Evolutionary conservation across 208 protist species (phyloP).

Genomic region (Wallacemonas sp.): DNA sequence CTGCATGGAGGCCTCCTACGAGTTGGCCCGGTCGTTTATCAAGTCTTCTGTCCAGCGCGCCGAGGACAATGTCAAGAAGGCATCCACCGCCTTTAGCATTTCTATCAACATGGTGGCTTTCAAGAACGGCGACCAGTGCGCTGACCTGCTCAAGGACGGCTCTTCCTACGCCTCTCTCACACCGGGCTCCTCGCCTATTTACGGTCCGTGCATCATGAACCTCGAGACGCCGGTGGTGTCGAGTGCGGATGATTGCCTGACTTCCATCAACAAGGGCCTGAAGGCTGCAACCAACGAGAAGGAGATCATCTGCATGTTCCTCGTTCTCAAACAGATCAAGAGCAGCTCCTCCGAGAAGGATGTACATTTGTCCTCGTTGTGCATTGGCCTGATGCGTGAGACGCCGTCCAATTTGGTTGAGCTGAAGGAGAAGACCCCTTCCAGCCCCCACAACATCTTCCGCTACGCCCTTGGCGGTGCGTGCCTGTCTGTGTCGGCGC

Average conservation of each 20-base stretch:
- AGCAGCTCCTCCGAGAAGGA: slow-evolving; percentile 47
- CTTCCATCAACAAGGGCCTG: slow-evolving; percentile 46
- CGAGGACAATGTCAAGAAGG: slow-evolving; percentile 57
- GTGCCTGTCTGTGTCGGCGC: slow-evolving; percentile 52
- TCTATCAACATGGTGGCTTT: slow-evolving; percentile 61
- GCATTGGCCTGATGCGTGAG: slow-evolving; percentile 55
- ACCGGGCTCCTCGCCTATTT: slow-evolving; percentile 68
- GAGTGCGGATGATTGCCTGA: slow-evolving; percentile 34
- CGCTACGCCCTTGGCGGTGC: slow-evolving; percentile 74
- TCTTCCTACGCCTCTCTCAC: slow-evolving; percentile 41
- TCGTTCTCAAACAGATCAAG: slow-evolving; percentile 74
- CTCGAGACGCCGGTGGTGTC: slow-evolving; percentile 48
- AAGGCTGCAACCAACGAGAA: slow-evolving; percentile 42
- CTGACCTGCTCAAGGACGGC: slow-evolving; percentile 55
- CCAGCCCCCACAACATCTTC: slow-evolving; percentile 59
- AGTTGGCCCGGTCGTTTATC: slow-evolving; percentile 45
- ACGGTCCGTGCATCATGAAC: slow-evolving; percentile 70
- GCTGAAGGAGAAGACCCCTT: slow-evolving; percentile 63
- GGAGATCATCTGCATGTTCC: slow-evolving; percentile 61
- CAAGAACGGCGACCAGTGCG: slow-evolving; percentile 47
- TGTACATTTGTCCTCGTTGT: slow-evolving; percentile 76
- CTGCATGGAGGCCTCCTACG: slow-evolving; percentile 28
- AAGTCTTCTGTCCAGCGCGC: slow-evolving; percentile 45
- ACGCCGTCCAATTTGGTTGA: slow-evolving; percentile 41
- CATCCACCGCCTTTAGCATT: slow-evolving; percentile 54